Evolutionary conservation across 768 basidiomycete genomes (phyloP).

Genomic region (Mycena alexandri): DNA sequence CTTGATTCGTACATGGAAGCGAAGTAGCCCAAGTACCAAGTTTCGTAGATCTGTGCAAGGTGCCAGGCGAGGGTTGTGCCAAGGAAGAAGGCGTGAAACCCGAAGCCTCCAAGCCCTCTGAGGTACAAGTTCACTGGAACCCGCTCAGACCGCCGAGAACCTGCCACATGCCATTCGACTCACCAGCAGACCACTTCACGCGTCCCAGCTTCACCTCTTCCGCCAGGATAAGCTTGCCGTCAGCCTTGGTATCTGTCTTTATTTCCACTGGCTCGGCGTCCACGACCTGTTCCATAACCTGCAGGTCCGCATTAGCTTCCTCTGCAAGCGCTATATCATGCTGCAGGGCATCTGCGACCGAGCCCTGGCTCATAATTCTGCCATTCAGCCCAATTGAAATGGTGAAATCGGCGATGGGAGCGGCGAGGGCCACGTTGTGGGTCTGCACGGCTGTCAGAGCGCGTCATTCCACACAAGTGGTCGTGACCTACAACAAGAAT

Average conservation of each 20-base stretch:
- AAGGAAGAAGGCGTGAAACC: conserved; percentile 40
- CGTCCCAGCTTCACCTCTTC: conserved; percentile 62
- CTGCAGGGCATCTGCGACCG: conserved; percentile 55
- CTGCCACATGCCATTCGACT: not conserved
- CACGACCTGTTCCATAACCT: conserved; percentile 38
- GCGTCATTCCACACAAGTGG: not conserved
- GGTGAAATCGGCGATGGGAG: conserved; percentile 59
- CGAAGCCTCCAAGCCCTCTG: conserved; percentile 37
- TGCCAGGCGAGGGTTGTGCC: conserved; percentile 27
- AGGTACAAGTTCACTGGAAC: conserved; percentile 43
- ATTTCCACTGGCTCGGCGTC: conserved; percentile 21
- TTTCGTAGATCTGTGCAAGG: conserved; percentile 29
- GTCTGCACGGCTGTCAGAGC: conserved; percentile 40
- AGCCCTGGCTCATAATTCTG: conserved; percentile 56
- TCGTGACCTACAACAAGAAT: conserved; percentile 48
- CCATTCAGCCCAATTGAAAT: conserved; percentile 61
- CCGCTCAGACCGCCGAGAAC: not conserved
- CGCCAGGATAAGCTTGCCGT: conserved; percentile 59
- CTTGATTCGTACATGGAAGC: conserved; percentile 38
- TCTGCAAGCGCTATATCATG: conserved; percentile 56
- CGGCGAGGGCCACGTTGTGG: conserved; percentile 61
- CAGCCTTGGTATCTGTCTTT: conserved; percentile 27
- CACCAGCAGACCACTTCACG: conserved; percentile 52
- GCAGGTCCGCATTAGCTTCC: conserved; percentile 60
- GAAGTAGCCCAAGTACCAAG: conserved; percentile 45